Percentiles rank a stretch among this genome's conserved stretches.
These are phyloP conservation scores for Leccinum rimulosum DNA, from an alignment of 768 basidiomycete genomes.

Conservation along the genomic window DNA sequence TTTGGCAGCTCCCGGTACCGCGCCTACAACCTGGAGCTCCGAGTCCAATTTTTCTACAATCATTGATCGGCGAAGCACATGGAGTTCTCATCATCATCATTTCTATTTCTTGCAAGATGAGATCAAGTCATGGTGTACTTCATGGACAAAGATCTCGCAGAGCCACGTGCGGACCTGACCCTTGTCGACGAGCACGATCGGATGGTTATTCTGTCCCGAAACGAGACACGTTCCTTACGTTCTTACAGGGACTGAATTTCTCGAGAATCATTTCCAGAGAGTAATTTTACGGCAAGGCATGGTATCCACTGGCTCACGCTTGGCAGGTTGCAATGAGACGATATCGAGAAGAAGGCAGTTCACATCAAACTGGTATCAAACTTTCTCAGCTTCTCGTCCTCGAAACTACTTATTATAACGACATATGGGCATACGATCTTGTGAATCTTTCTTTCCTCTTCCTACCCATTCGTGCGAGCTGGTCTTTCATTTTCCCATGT, in stretches of 20 bases:
- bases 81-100: neutral
- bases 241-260: neutral
- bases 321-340: neutral
- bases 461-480: neutral
- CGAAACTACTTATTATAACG: conserved; percentile 4
- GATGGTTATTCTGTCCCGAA: neutral
- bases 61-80: neutral
- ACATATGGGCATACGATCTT: neutral
- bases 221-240: neutral
- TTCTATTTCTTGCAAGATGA: neutral
- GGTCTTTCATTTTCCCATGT: conserved; percentile 5
- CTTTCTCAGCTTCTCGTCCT: neutral
- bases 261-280: neutral
- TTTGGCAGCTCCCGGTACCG: neutral
- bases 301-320: neutral
- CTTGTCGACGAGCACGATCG: neutral
- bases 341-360: neutral
- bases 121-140: neutral
- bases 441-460: neutral
- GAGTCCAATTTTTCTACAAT: neutral
- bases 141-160: neutral
- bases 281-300: neutral
- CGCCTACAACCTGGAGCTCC: neutral
- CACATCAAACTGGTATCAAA: neutral
- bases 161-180: neutral